These are phyloP conservation scores for Wickerhamomyces alni DNA, from an alignment of 805 yeast species.

Conservation along the genomic window DNA sequence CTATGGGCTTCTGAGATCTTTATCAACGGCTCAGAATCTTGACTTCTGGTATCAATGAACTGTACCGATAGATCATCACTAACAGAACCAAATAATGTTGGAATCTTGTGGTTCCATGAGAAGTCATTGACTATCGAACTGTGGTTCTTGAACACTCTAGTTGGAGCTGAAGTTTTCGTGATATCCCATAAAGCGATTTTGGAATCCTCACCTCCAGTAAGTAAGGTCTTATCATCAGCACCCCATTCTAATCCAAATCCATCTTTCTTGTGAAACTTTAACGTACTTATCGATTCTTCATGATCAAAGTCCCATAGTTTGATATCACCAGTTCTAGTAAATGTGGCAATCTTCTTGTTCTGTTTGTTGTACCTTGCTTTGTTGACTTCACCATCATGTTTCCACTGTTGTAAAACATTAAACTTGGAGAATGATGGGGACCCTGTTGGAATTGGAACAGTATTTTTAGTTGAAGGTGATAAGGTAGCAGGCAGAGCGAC, in stretches of 20 bases:
- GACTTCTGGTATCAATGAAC: constrained; percentile 50
- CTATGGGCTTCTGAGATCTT: constrained; percentile 43
- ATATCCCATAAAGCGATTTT: constrained; percentile 70
- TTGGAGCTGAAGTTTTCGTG: constrained; percentile 32
- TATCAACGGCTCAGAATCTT: constrained; percentile 30
- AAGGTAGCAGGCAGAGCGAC: constrained; percentile 38
- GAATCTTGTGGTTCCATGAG: constrained; percentile 43
- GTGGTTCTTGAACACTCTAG: constrained; percentile 41
- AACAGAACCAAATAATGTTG: constrained; percentile 57
- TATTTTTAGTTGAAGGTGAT: constrained; percentile 25
- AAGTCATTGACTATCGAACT: constrained; percentile 60
- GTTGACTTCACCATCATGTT: constrained; percentile 57
- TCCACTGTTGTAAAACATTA: constrained; percentile 34
- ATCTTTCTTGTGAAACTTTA: constrained; percentile 54
- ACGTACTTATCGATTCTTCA: constrained; percentile 21
- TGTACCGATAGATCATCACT: constrained; percentile 62
- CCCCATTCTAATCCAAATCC: constrained; percentile 76
- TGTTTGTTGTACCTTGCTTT: constrained; percentile 41
- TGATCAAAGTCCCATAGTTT: constrained; percentile 33
- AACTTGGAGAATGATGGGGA: constrained; percentile 34
- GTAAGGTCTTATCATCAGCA: constrained; percentile 36
- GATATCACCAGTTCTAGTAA: constrained; percentile 37
- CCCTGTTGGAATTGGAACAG: constrained; percentile 25
- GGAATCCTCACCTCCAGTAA: constrained; percentile 63
- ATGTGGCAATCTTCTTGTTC: constrained; percentile 20